Percentiles rank a stretch among this genome's conserved stretches.
phyloP scores from a whole-genome alignment of 495 filamentous ascomycete genomes.

The Aspergillus biplanus region DNA sequence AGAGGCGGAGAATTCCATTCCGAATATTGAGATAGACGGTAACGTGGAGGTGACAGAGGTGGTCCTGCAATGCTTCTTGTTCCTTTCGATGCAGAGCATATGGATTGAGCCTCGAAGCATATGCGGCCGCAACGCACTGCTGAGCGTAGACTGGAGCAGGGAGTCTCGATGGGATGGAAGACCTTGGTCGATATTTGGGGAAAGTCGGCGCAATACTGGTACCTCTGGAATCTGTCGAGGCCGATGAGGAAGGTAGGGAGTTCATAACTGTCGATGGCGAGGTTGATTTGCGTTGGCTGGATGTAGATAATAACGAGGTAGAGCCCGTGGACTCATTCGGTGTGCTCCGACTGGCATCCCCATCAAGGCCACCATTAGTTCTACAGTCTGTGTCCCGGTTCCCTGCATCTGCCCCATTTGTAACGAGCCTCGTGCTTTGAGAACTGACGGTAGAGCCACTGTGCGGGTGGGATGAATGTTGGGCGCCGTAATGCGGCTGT shows the following conservation, averaged over 20 bases:
- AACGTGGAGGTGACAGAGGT: slow-evolving; percentile 86
- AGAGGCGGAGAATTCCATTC: slow-evolving; percentile 91
- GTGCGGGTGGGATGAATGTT: background rate
- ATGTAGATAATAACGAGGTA: slow-evolving; percentile 17
- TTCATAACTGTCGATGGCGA: slow-evolving; percentile 35
- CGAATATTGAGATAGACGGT: slow-evolving; percentile 97
- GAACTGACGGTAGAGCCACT: background rate
- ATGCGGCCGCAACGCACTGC: slow-evolving; percentile 85
- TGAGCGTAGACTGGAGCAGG: slow-evolving; percentile 75
- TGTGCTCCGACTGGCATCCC: slow-evolving; percentile 29
- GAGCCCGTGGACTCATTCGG: slow-evolving; percentile 37
- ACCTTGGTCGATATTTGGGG: slow-evolving; percentile 60
- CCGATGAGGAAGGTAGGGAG: slow-evolving; percentile 21
- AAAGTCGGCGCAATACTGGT: slow-evolving; percentile 28
- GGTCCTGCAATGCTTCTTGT: slow-evolving; percentile 73
- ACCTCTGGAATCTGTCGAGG: slow-evolving; percentile 14
- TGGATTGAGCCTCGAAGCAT: slow-evolving; percentile 86
- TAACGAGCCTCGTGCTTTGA: background rate
- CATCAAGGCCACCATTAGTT: slow-evolving; percentile 23
- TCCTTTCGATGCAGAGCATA: slow-evolving; percentile 87
- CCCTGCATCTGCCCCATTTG: slow-evolving; percentile 13
- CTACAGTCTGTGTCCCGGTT: slow-evolving; percentile 16
- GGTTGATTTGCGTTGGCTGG: slow-evolving; percentile 32
- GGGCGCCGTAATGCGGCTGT: slow-evolving; percentile 5
- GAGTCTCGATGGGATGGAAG: slow-evolving; percentile 79